These are phyloP conservation scores for Hymenoscyphus repandus DNA, from an alignment of 2,329 filamentous ascomycete species.

Conservation along the genomic window DNA sequence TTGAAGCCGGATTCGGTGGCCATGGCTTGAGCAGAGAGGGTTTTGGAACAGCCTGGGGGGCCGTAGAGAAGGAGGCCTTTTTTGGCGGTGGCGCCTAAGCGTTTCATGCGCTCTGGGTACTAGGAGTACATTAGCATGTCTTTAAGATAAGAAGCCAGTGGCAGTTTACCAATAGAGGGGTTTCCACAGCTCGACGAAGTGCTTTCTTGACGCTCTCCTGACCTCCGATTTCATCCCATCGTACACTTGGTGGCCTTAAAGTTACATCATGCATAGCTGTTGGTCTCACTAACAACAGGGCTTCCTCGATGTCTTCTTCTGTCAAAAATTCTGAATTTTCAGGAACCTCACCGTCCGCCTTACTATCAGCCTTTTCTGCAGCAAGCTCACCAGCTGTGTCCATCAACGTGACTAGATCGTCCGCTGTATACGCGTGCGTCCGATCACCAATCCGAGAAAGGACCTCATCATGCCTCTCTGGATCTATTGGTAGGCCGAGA, in stretches of 20 bases:
- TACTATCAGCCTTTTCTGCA: constrained; percentile 16
- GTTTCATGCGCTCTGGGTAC: constrained; percentile 44
- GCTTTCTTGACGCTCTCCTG: constrained; percentile 68
- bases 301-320: constrained; percentile 54
- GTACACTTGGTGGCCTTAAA: constrained; percentile 78
- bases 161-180: constrained; percentile 24
- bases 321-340: constrained; percentile 19
- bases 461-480: constrained; percentile 45
- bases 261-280: constrained; percentile 87
- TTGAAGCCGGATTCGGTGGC: constrained; percentile 89
- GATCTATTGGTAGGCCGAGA: constrained; percentile 36
- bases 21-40: constrained; percentile 82
- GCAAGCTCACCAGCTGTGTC: constrained; percentile 42
- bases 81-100: constrained; percentile 52
- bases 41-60: constrained; percentile 92
- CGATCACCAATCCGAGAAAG: constrained; percentile 61
- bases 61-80: constrained; percentile 88
- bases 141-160: neutral
- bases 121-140: constrained; percentile 26
- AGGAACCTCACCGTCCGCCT: neutral
- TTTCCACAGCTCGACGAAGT: constrained; percentile 41
- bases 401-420: constrained; percentile 66
- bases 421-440: constrained; percentile 83
- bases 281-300: constrained; percentile 66
- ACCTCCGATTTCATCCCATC: constrained; percentile 85